phyloP scores from a whole-genome alignment of 495 filamentous ascomycete genomes.

The Durotheca rogersii region DNA sequence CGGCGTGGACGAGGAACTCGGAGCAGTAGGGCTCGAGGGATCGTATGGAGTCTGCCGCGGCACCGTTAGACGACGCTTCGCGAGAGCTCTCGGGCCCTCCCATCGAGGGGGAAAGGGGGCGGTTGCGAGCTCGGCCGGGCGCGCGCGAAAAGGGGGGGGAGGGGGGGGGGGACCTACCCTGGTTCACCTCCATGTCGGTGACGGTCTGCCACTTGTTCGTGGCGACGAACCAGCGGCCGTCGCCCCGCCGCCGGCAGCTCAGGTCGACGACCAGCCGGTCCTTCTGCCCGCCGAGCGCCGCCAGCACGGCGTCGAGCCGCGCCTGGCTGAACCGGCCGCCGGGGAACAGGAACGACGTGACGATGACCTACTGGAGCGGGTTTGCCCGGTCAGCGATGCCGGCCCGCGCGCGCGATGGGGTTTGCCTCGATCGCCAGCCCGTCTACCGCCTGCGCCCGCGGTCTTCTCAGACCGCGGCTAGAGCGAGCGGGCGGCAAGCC shows the following conservation, averaged over 20 bases:
- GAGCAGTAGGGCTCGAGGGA: conserved; percentile 84
- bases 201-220: conserved; percentile 99
- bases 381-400: conserved; percentile 6
- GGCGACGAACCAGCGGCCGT: conserved; percentile 81
- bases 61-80: conserved; percentile 10
- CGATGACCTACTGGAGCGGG: conserved; percentile 69
- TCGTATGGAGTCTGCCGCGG: conserved; percentile 66
- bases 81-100: no score
- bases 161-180: conserved; percentile 55
- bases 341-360: conserved; percentile 79
- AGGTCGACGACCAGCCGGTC: conserved; percentile 90
- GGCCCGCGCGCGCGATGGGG: not conserved
- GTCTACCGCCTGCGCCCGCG: no score
- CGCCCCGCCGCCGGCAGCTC: conserved; percentile 74
- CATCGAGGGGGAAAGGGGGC: not conserved
- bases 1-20: conserved; percentile 97
- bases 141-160: not conserved
- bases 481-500: no score
- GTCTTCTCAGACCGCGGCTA: no score
- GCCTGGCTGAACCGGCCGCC: conserved; percentile 72
- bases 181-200: conserved; percentile 89
- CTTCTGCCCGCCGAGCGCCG: conserved; percentile 68
- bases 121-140: no score
- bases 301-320: conserved; percentile 69
- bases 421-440: no score